Conservation (phyloP, 108 stramenopile genomes). For the Nitzschia sp. region DNA sequence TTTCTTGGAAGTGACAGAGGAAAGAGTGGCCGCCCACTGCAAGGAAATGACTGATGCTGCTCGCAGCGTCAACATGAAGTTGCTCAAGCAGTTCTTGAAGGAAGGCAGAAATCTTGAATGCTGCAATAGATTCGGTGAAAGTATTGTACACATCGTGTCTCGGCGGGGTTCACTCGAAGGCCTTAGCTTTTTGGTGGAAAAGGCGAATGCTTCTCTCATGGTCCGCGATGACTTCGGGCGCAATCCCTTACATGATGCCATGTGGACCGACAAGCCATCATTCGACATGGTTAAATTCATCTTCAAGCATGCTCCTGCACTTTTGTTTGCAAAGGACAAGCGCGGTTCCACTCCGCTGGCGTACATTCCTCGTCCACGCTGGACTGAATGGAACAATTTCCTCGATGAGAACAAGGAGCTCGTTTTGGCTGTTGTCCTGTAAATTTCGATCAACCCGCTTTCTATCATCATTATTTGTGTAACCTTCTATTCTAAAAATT, state of each 20-base stretch:
- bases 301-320: conserved; percentile 36
- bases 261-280: conserved; percentile 74
- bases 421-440: conserved; percentile 45
- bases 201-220: conserved; percentile 51
- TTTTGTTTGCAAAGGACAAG: conserved; percentile 61
- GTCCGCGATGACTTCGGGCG: conserved; percentile 83
- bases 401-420: conserved; percentile 16
- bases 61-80: conserved; percentile 22
- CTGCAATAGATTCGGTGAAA: conserved; percentile 84
- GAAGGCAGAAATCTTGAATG: conserved; percentile 18
- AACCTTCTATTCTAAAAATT: too few relatives aligned
- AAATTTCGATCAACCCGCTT: too few relatives aligned
- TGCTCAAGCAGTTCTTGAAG: conserved; percentile 8
- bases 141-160: conserved; percentile 71
- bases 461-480: too few relatives aligned
- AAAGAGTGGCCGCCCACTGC: conserved; percentile 49
- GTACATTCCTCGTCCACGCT: conserved; percentile 68
- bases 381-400: conserved; percentile 34
- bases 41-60: conserved; percentile 28
- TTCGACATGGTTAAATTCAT: conserved; percentile 52
- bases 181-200: conserved; percentile 55
- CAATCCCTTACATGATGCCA: conserved; percentile 82
- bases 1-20: not conserved
- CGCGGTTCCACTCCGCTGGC: conserved; percentile 77
- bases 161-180: conserved; percentile 56